Evolutionary conservation across 441 rosid genomes (phyloP).

Genomic region (Pelargonium fulgidum): DNA sequence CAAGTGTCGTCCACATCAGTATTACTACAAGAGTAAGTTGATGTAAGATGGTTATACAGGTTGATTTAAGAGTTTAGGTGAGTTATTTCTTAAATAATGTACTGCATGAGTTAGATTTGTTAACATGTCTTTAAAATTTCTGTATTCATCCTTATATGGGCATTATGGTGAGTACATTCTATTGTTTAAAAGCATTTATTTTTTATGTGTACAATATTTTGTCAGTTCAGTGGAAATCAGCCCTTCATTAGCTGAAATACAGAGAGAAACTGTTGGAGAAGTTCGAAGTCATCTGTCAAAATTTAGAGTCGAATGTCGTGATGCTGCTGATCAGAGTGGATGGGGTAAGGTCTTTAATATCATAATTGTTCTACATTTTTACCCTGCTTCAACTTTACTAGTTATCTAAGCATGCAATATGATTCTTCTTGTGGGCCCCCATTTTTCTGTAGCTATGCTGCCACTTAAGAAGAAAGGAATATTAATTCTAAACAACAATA

Average conservation of each 20-base stretch:
- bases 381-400: background rate
- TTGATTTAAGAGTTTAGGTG: background rate
- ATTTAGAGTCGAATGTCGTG: slow-evolving; percentile 80
- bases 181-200: slow-evolving; percentile 17
- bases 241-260: slow-evolving; percentile 76
- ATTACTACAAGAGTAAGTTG: background rate
- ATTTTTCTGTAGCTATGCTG: background rate
- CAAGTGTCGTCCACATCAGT: background rate
- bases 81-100: background rate
- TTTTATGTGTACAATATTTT: slow-evolving; percentile 4
- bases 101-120: background rate
- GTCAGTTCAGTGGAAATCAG: slow-evolving; percentile 95
- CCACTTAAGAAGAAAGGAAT: background rate
- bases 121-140: background rate
- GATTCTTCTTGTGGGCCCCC: background rate
- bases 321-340: slow-evolving; percentile 77
- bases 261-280: slow-evolving; percentile 80
- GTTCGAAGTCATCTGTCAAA: slow-evolving; percentile 68
- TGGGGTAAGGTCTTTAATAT: slow-evolving; percentile 58
- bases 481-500: background rate
- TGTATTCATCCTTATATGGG: background rate
- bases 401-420: background rate
- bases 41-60: background rate
- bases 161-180: slow-evolving; percentile 13
- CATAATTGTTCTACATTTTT: slow-evolving; percentile 9